Evolutionary conservation across 805 yeast species (phyloP).

Genomic region (Metschnikowia amazonensis): DNA sequence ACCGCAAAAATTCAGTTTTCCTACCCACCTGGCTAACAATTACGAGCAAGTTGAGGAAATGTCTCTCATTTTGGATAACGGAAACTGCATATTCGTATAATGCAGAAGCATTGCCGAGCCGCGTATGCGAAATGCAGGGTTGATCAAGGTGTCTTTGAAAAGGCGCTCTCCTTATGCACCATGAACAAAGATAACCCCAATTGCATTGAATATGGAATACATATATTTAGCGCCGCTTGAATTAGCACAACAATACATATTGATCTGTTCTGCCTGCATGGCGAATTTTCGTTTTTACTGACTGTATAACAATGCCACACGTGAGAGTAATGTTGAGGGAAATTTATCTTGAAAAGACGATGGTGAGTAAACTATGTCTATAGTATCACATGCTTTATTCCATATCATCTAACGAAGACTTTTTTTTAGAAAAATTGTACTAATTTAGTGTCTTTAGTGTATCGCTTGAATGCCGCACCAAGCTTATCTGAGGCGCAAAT

Average conservation of each 20-base stretch:
- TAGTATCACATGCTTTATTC: no score
- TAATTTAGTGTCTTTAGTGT: background rate
- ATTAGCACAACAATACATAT: background rate
- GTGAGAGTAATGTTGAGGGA: background rate
- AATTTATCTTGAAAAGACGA: background rate
- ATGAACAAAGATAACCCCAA: constrained; percentile 1
- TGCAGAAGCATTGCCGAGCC: constrained; percentile 4
- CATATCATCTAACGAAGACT: no score
- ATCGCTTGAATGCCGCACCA: background rate
- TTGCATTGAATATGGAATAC: background rate
- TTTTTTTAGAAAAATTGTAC: no score
- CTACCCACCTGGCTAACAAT: background rate
- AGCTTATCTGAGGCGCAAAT: background rate
- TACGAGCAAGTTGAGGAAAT: background rate
- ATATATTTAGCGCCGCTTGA: background rate
- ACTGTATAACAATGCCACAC: background rate
- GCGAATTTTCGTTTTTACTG: background rate
- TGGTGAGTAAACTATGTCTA: no score
- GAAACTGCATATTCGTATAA: background rate
- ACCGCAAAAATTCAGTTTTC: background rate
- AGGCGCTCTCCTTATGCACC: background rate
- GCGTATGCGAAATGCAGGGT: constrained; percentile 7
- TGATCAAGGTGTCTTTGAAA: background rate
- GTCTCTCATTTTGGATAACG: background rate
- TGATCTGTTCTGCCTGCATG: background rate